Evolutionary conservation across 441 rosid genomes (phyloP).

Genomic region (Euphorbia schlechtendalii): DNA sequence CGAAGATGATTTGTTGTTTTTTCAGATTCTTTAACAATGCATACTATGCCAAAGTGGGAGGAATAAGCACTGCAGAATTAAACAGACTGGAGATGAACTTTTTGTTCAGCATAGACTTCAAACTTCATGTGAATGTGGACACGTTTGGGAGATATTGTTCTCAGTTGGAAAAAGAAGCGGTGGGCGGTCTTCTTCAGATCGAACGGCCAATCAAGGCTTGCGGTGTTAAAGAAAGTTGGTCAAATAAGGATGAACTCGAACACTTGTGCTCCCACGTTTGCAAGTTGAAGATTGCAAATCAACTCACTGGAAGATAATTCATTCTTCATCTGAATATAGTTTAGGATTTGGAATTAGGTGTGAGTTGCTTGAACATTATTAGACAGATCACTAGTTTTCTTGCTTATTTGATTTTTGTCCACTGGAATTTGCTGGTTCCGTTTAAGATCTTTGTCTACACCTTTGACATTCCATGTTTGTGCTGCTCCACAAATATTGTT

Average conservation of each 20-base stretch:
- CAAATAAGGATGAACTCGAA: constrained; percentile 21
- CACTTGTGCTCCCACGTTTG: too few relatives aligned
- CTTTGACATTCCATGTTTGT: not conserved
- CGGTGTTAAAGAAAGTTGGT: constrained; percentile 50
- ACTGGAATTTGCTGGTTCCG: constrained; percentile 2
- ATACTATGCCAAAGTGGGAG: constrained; percentile 87
- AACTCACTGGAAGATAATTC: too few relatives aligned
- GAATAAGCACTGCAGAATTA: constrained; percentile 19
- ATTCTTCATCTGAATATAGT: too few relatives aligned
- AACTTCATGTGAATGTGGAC: too few relatives aligned
- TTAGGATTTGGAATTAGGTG: too few relatives aligned
- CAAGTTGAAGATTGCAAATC: too few relatives aligned
- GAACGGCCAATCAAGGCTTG: constrained; percentile 50
- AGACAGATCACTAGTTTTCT: constrained; percentile 9
- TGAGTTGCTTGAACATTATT: constrained; percentile 11
- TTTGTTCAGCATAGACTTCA: too few relatives aligned
- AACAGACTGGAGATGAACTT: too few relatives aligned
- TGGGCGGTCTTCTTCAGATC: constrained; percentile 36
- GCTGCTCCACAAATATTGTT: not conserved
- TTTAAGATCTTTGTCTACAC: not conserved
- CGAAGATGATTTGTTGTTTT: constrained; percentile 31
- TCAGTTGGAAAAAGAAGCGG: constrained; percentile 32
- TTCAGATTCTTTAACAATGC: constrained; percentile 84
- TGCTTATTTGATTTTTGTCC: constrained; percentile 5
- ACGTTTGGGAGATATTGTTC: too few relatives aligned